These are phyloP conservation scores for Neofusicoccum laricinum DNA, from an alignment of 2,329 filamentous ascomycete genomes.

Conservation along the genomic window DNA sequence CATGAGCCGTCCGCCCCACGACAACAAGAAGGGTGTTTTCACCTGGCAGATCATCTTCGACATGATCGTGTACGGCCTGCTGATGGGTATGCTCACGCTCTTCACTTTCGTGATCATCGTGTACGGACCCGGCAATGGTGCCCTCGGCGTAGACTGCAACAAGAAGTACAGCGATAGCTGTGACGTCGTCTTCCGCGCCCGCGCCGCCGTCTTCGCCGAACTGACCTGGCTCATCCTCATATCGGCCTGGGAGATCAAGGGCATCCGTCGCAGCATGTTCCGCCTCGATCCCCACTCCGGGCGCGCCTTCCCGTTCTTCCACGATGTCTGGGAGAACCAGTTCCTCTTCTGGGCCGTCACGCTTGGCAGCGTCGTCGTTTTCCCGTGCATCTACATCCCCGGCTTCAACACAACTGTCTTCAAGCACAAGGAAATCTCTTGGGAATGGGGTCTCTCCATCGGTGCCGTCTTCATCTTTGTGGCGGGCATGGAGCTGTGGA, in stretches of 20 bases:
- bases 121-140: slow-evolving; percentile 31
- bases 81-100: slow-evolving; percentile 33
- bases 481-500: slow-evolving; percentile 24
- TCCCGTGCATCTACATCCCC: slow-evolving; percentile 50
- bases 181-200: slow-evolving; percentile 30
- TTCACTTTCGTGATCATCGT: slow-evolving; percentile 33
- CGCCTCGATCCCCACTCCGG: slow-evolving; percentile 21
- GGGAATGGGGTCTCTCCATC: slow-evolving; percentile 24
- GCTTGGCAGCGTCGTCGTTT: slow-evolving; percentile 55
- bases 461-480: slow-evolving; percentile 23
- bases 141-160: slow-evolving; percentile 34
- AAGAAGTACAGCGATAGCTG: slow-evolving; percentile 26
- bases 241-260: slow-evolving; percentile 26
- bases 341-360: slow-evolving; percentile 62
- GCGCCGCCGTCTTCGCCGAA: slow-evolving; percentile 24
- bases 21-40: slow-evolving; percentile 33
- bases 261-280: slow-evolving; percentile 24
- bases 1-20: slow-evolving; percentile 29
- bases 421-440: slow-evolving; percentile 24
- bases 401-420: slow-evolving; percentile 26
- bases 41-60: slow-evolving; percentile 33
- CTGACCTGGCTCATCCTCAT: slow-evolving; percentile 25
- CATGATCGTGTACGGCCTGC: slow-evolving; percentile 35
- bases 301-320: slow-evolving; percentile 21
- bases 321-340: slow-evolving; percentile 23